These are phyloP conservation scores for Daphne laureola DNA, from an alignment of 441 rosid genomes.

Conservation along the genomic window DNA sequence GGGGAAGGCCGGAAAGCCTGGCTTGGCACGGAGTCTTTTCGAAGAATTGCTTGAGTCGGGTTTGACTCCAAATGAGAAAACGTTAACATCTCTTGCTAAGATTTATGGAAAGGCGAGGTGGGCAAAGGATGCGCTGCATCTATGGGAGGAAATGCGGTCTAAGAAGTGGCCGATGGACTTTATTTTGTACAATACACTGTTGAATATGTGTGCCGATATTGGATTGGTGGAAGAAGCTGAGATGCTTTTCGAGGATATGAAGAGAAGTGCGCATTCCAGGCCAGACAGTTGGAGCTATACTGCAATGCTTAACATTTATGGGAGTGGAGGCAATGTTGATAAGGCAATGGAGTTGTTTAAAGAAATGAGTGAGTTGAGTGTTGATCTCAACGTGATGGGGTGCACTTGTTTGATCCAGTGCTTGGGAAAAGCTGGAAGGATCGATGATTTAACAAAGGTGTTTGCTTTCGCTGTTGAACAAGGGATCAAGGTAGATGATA, in stretches of 20 bases:
- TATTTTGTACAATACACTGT: slow-evolving; percentile 73
- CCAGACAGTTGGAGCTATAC: slow-evolving; percentile 90
- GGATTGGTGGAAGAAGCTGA: slow-evolving; percentile 89
- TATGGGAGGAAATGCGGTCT: slow-evolving; percentile 70
- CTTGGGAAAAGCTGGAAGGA: slow-evolving; percentile 62
- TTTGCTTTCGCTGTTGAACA: slow-evolving; percentile 34
- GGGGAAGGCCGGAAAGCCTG: slow-evolving; percentile 91
- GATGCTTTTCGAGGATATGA: slow-evolving; percentile 74
- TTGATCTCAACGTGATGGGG: slow-evolving; percentile 81
- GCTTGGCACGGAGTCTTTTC: slow-evolving; percentile 68
- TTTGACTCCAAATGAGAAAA: slow-evolving; percentile 65
- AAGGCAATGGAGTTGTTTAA: slow-evolving; percentile 68
- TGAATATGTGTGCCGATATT: slow-evolving; percentile 87
- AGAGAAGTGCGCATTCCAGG: slow-evolving; percentile 36
- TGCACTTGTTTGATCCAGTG: slow-evolving; percentile 83
- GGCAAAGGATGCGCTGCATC: slow-evolving; percentile 70
- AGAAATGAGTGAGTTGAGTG: slow-evolving; percentile 46
- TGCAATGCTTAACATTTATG: slow-evolving; percentile 78
- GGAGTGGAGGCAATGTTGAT: slow-evolving; percentile 61
- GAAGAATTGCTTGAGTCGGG: slow-evolving; percentile 73
- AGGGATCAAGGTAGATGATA: slow-evolving; percentile 75
- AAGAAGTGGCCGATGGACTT: slow-evolving; percentile 85
- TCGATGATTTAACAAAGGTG: slow-evolving; percentile 63
- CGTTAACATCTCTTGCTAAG: slow-evolving; percentile 79
- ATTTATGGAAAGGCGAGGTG: slow-evolving; percentile 88